Evolutionary conservation across 768 basidiomycete species (phyloP).

Genomic region (Saitozyma podzolica): DNA sequence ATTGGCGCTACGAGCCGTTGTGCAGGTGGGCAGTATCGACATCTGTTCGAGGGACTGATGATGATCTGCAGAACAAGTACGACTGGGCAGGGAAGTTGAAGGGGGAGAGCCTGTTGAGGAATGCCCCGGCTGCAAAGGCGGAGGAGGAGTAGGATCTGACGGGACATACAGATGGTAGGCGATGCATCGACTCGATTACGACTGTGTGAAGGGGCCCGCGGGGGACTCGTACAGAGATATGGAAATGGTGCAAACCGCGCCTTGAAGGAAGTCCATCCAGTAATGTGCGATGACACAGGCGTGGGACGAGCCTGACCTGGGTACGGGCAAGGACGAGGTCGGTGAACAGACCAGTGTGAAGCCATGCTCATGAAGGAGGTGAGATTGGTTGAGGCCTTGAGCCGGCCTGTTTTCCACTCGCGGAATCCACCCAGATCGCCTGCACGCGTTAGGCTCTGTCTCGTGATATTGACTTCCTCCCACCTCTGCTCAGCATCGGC

Average conservation of each 20-base stretch:
- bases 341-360: too few species aligned
- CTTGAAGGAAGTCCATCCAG: too few species aligned
- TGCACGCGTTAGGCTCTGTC: background rate
- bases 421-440: background rate
- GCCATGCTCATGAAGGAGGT: too few species aligned
- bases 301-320: too few species aligned
- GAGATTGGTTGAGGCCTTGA: too few species aligned
- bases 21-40: background rate
- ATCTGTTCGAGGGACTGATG: background rate
- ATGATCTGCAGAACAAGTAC: conserved; percentile 30
- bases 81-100: conserved; percentile 47
- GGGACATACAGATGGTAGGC: too few species aligned
- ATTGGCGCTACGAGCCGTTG: background rate
- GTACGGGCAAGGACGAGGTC: too few species aligned
- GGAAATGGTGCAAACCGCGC: too few species aligned
- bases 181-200: too few species aligned
- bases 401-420: background rate
- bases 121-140: conserved; percentile 21
- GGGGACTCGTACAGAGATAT: too few species aligned
- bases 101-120: conserved; percentile 24
- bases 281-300: too few species aligned
- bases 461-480: background rate
- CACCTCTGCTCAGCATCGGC: conserved; percentile 7
- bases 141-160: conserved; percentile 9
- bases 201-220: too few species aligned